phyloP scores from a whole-genome alignment of 2,329 filamentous ascomycete species.

The Calonectria pauciramosa region DNA sequence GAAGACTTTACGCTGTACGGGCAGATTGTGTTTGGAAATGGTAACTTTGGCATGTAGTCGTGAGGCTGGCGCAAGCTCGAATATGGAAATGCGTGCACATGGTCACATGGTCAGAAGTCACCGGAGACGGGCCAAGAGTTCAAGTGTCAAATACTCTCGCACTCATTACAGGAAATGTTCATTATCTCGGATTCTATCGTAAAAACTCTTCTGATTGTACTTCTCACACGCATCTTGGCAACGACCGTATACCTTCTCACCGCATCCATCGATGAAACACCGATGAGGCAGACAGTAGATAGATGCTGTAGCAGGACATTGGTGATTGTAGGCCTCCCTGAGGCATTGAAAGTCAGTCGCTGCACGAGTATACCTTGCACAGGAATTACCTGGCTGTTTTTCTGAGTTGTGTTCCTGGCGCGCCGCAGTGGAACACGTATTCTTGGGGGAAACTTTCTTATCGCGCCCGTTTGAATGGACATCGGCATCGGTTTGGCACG shows the following conservation, averaged over 20 bases:
- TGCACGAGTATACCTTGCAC: conserved; percentile 35
- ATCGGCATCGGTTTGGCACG: background rate
- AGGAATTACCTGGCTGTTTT: conserved; percentile 30
- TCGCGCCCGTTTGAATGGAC: background rate
- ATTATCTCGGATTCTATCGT: background rate
- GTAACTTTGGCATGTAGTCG: no score
- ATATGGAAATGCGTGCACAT: no score
- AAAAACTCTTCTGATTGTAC: background rate
- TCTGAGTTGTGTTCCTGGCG: conserved; percentile 6
- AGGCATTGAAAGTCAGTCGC: conserved; percentile 32
- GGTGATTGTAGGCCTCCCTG: conserved; percentile 15
- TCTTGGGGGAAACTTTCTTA: background rate
- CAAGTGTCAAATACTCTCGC: background rate
- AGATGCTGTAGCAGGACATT: background rate
- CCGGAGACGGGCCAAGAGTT: no score
- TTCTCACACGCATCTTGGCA: background rate
- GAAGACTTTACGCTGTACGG: no score
- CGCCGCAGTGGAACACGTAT: conserved; percentile 17
- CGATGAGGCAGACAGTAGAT: conserved; percentile 29
- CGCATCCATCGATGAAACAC: conserved; percentile 2
- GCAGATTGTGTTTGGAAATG: no score
- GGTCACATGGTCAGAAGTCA: no score
- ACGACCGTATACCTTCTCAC: background rate
- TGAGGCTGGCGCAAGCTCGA: no score
- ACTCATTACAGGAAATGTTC: background rate